Evolutionary conservation across 2,329 filamentous ascomycete species (phyloP).

Genomic region (Leptographium galeiforme): DNA sequence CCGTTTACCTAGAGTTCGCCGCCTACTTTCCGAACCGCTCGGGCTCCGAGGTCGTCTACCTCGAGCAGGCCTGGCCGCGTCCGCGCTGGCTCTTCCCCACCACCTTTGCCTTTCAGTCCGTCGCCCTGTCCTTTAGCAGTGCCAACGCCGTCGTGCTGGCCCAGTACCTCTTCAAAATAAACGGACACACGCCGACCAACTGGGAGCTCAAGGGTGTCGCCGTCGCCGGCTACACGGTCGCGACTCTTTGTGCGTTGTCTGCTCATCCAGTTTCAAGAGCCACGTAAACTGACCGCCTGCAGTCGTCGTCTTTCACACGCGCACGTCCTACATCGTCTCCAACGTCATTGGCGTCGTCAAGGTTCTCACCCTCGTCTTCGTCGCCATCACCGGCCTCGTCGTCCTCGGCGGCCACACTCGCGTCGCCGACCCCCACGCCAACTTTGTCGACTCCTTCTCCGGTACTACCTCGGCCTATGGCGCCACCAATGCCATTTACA

Average conservation of each 20-base stretch:
- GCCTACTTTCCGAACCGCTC: conserved; percentile 54
- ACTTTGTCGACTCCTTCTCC: conserved; percentile 41
- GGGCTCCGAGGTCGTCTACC: conserved; percentile 52
- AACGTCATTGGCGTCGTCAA: conserved; percentile 44
- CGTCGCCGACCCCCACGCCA: conserved; percentile 34
- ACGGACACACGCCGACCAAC: conserved; percentile 30
- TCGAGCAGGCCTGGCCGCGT: conserved; percentile 53
- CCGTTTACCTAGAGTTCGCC: conserved; percentile 49
- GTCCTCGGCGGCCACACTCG: conserved; percentile 40
- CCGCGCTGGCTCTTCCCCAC: conserved; percentile 52
- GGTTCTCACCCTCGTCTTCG: conserved; percentile 43
- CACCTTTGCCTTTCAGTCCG: conserved; percentile 49
- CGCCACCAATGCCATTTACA: conserved; percentile 44
- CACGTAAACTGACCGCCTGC: neutral
- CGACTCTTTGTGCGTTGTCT: conserved; percentile 33
- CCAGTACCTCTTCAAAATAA: conserved; percentile 47
- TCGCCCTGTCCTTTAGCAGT: conserved; percentile 51
- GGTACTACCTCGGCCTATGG: conserved; percentile 28
- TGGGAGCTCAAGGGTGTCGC: conserved; percentile 57
- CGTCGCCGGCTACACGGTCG: conserved; percentile 47
- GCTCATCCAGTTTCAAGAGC: neutral
- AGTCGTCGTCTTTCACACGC: conserved; percentile 33
- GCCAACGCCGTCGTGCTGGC: conserved; percentile 53
- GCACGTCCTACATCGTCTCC: conserved; percentile 35
- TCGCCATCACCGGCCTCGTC: conserved; percentile 42